A percentile compares a stretch with the other conserved stretches of the same genome.
These are phyloP conservation scores for Diaporthe caulivora DNA, from an alignment of 2,329 filamentous ascomycete genomes.

Conservation along the genomic window DNA sequence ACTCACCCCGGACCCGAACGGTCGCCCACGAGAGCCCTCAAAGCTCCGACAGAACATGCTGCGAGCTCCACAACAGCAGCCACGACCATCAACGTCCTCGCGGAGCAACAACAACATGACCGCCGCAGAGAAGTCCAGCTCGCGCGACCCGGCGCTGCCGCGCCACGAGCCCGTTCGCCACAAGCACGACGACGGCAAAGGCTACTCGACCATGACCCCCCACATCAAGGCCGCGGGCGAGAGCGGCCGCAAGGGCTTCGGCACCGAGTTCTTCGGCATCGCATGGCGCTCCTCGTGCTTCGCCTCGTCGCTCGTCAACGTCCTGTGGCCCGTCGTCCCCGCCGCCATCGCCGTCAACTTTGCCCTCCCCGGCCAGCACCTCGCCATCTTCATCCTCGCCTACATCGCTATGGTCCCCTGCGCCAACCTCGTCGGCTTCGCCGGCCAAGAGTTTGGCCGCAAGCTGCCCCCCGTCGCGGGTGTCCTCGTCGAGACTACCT, in stretches of 20 bases:
- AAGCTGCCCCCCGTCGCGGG: conserved; percentile 82
- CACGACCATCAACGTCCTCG: conserved; percentile 16
- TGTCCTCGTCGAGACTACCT: conserved; percentile 70
- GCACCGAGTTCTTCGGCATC: conserved; percentile 72
- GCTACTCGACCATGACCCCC: conserved; percentile 42
- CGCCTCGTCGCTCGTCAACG: conserved; percentile 74
- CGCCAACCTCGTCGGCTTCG: conserved; percentile 81
- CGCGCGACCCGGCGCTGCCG: conserved; percentile 45
- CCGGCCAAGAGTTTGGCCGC: conserved; percentile 77
- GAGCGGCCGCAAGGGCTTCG: conserved; percentile 75
- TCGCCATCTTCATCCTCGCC: conserved; percentile 76
- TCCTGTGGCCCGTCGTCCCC: conserved; percentile 82
- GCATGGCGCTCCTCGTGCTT: conserved; percentile 73
- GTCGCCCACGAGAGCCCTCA: neutral
- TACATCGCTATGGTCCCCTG: conserved; percentile 84
- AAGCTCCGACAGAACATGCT: neutral
- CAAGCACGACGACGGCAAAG: conserved; percentile 39
- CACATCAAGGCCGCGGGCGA: conserved; percentile 64
- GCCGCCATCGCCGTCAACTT: conserved; percentile 75
- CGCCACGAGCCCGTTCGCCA: conserved; percentile 40
- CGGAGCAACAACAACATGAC: conserved; percentile 28
- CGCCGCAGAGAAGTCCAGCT: conserved; percentile 39
- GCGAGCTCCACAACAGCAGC: neutral
- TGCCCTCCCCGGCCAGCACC: conserved; percentile 55
- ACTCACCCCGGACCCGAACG: neutral